Percentiles rank a stretch among this genome's conserved stretches.
phyloP scores from a whole-genome alignment of 345 rosid species.

The Barbarea vulgaris region DNA sequence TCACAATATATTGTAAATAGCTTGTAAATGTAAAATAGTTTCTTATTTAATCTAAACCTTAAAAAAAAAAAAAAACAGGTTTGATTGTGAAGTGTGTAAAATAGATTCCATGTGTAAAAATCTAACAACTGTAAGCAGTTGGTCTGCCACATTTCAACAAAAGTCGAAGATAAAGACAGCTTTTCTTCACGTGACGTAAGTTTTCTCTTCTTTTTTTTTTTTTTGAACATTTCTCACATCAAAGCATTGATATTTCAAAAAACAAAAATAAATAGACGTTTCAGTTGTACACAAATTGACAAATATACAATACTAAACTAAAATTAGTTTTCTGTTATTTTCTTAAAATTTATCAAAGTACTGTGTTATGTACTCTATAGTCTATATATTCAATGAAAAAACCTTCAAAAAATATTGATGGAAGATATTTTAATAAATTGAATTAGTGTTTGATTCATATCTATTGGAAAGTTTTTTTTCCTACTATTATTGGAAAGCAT shows the following conservation, averaged over 20 bases:
- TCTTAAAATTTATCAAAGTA: too few relatives aligned
- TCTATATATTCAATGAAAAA: too few relatives aligned
- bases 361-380: neutral
- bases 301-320: too few relatives aligned
- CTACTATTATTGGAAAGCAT: constrained; percentile 14
- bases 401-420: neutral
- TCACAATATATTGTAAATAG: constrained; percentile 28
- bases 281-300: neutral
- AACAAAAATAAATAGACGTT: neutral
- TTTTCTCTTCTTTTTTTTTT: too few relatives aligned
- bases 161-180: constrained; percentile 20
- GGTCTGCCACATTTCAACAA: constrained; percentile 36
- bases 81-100: constrained; percentile 13
- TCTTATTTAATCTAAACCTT: neutral
- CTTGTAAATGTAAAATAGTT: constrained; percentile 19
- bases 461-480: neutral
- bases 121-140: constrained; percentile 28
- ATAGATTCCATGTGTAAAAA: constrained; percentile 26
- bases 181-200: constrained; percentile 31
- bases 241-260: neutral
- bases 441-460: neutral
- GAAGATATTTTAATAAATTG: neutral
- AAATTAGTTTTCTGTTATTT: too few relatives aligned
- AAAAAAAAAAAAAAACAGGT: neutral
- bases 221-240: neutral